A percentile compares a stretch with the other conserved stretches of the same genome.
Conservation (phyloP, 2,329 filamentous ascomycete genomes). For the Cadophora gregata region DNA sequence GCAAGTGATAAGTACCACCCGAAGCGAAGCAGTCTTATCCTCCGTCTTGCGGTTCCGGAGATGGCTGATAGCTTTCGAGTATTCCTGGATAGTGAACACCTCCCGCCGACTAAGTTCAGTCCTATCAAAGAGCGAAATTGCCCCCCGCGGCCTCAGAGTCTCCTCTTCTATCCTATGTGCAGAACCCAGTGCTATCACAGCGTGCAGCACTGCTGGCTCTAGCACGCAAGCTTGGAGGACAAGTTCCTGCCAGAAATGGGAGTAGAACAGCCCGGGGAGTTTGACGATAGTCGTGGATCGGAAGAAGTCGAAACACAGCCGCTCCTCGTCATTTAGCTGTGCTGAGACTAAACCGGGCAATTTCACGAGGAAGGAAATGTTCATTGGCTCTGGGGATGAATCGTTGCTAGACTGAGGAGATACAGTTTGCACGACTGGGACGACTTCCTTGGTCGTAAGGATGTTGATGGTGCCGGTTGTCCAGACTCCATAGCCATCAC, state of each 20-base stretch:
- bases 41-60: not conserved
- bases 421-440: not conserved
- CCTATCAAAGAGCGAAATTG: not conserved
- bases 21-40: constrained; percentile 3
- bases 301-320: constrained; percentile 63
- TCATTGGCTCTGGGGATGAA: not conserved
- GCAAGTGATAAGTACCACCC: constrained; percentile 25
- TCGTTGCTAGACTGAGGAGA: not conserved
- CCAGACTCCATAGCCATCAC: constrained; percentile 32
- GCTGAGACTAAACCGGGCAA: not conserved
- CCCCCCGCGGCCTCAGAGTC: constrained; percentile 10
- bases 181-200: constrained; percentile 24
- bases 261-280: constrained; percentile 69
- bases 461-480: not conserved
- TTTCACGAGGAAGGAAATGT: not conserved
- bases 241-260: constrained; percentile 64
- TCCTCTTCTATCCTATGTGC: constrained; percentile 10
- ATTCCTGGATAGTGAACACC: constrained; percentile 21
- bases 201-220: constrained; percentile 30
- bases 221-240: constrained; percentile 66
- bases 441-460: not conserved
- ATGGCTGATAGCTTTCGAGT: constrained; percentile 19
- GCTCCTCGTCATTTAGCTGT: constrained; percentile 10
- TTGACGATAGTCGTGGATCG: constrained; percentile 62
- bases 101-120: not conserved